These are phyloP conservation scores for Ophiognomonia clavigignenti-juglandacearum DNA, from an alignment of 2,329 filamentous ascomycete genomes.

Conservation along the genomic window DNA sequence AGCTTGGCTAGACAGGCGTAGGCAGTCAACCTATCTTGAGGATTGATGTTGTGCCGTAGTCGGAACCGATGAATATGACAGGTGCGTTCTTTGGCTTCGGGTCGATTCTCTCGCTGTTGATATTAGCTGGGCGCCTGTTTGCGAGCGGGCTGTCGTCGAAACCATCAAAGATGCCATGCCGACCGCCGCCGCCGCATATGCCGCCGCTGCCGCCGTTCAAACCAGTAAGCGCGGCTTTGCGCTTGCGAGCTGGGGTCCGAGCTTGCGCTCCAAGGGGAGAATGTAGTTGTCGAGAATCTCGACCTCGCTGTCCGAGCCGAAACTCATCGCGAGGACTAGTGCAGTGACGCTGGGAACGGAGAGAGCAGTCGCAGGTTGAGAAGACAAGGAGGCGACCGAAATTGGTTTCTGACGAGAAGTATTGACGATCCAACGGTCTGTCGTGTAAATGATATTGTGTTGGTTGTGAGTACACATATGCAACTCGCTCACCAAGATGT, in stretches of 20 bases:
- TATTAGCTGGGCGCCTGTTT: neutral
- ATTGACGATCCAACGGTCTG: too few relatives aligned
- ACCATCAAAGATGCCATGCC: neutral
- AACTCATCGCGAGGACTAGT: too few relatives aligned
- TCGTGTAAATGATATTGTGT: too few relatives aligned
- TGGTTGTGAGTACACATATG: too few relatives aligned
- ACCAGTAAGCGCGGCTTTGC: neutral
- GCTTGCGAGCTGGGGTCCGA: neutral
- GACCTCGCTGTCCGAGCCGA: neutral
- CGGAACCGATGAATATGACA: slow-evolving; percentile 34
- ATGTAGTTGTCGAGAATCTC: neutral
- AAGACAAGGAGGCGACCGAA: too few relatives aligned
- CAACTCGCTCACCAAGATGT: too few relatives aligned
- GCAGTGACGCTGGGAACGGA: too few relatives aligned
- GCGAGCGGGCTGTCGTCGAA: neutral
- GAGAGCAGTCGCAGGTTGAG: too few relatives aligned
- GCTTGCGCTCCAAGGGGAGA: neutral
- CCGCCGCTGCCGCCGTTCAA: too few relatives aligned
- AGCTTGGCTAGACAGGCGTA: slow-evolving; percentile 29
- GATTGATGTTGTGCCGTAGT: slow-evolving; percentile 42
- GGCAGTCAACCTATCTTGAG: slow-evolving; percentile 33
- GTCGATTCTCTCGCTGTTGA: neutral
- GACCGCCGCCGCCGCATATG: too few relatives aligned
- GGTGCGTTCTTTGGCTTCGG: neutral
- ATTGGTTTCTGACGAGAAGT: too few relatives aligned